Percentiles rank a stretch among this genome's conserved stretches.
These are phyloP conservation scores for Schizochytrium sp. DNA, from an alignment of 108 stramenopile species.

Conservation along the genomic window DNA sequence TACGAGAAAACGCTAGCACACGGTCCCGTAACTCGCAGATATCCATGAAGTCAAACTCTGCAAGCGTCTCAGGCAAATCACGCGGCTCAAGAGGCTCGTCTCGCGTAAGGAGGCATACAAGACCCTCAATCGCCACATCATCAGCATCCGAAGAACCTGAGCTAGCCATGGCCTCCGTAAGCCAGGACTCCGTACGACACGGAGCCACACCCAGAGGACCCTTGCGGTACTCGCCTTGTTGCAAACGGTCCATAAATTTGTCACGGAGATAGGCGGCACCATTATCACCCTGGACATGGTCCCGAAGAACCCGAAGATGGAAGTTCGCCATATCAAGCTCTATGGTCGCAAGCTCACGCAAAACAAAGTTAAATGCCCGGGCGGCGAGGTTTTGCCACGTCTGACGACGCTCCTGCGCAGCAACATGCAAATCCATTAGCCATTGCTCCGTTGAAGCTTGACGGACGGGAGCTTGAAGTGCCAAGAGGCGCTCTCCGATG, in stretches of 20 bases:
- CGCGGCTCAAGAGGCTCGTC: background rate
- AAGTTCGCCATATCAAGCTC: conserved; percentile 58
- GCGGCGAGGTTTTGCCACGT: conserved; percentile 25
- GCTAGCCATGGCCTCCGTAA: background rate
- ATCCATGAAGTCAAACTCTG: conserved; percentile 12
- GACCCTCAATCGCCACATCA: conserved; percentile 19
- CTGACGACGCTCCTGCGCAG: background rate
- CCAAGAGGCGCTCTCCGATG: conserved; percentile 57
- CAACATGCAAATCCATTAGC: conserved; percentile 39
- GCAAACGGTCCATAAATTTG: background rate
- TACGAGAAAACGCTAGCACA: background rate
- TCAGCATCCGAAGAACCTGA: background rate
- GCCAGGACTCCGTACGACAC: conserved; percentile 26
- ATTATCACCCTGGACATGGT: background rate
- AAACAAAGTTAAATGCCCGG: background rate
- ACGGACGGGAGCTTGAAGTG: conserved; percentile 34
- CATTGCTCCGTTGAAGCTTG: conserved; percentile 20
- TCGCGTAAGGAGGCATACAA: background rate
- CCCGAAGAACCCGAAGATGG: conserved; percentile 9
- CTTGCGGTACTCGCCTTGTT: conserved; percentile 42
- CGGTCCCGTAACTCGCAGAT: conserved; percentile 30
- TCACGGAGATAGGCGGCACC: conserved; percentile 43
- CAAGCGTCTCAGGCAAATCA: conserved; percentile 32
- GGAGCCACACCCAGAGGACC: background rate
- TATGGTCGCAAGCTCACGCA: background rate